phyloP scores from a whole-genome alignment of 768 basidiomycete genomes.

The Lactifluus subvellereus region DNA sequence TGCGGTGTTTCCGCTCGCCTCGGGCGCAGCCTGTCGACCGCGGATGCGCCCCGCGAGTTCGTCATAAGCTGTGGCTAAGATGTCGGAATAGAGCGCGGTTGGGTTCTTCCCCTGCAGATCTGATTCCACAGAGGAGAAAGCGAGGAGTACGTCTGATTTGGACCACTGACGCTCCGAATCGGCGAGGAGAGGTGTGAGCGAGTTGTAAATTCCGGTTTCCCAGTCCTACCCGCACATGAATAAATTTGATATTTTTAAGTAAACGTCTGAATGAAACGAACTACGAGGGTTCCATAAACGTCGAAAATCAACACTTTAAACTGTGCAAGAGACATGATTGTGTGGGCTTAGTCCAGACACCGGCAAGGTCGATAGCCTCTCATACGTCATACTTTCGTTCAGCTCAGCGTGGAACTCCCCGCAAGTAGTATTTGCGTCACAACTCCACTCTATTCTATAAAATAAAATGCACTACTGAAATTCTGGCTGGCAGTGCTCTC shows the following conservation, averaged over 20 bases:
- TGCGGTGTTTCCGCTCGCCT: background rate
- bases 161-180: conserved; percentile 39
- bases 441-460: background rate
- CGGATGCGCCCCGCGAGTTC: conserved; percentile 32
- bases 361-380: background rate
- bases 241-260: background rate
- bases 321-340: conserved; percentile 26
- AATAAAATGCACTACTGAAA: conserved; percentile 48
- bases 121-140: conserved; percentile 48
- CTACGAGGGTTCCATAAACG: conserved; percentile 66
- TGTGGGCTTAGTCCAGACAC: background rate
- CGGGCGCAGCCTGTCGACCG: background rate
- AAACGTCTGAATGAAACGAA: conserved; percentile 28
- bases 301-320: conserved; percentile 60
- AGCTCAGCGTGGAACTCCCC: background rate
- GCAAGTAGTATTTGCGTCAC: background rate
- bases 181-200: conserved; percentile 46
- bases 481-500: conserved; percentile 81
- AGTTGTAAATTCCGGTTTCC: conserved; percentile 60
- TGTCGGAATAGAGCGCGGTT: conserved; percentile 51
- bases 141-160: conserved; percentile 45
- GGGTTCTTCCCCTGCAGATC: conserved; percentile 56
- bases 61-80: conserved; percentile 42
- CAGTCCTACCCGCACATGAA: conserved; percentile 42
- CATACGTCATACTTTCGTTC: background rate